These are phyloP conservation scores for Cercospora sp. DNA, from an alignment of 2,329 filamentous ascomycete species.

Conservation along the genomic window DNA sequence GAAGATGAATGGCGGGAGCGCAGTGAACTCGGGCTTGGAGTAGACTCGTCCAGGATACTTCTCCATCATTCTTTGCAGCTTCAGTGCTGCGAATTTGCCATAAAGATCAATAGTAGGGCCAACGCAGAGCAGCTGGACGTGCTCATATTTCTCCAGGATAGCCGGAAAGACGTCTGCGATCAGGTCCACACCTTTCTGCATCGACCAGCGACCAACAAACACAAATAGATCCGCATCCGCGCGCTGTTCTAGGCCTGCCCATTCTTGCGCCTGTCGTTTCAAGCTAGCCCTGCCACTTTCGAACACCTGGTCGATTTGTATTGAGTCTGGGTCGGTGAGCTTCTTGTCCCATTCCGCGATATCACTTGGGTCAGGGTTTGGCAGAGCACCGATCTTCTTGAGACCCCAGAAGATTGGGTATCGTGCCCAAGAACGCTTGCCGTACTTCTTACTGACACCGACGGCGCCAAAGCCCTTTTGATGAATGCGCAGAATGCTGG, in stretches of 20 bases:
- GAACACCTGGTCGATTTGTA: slow-evolving; percentile 55
- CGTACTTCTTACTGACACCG: slow-evolving; percentile 68
- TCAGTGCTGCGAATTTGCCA: slow-evolving; percentile 66
- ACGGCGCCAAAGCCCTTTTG: slow-evolving; percentile 69
- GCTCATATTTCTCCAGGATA: slow-evolving; percentile 60
- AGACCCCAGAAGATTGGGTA: slow-evolving; percentile 71
- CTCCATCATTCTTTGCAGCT: slow-evolving; percentile 64
- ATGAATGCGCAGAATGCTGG: slow-evolving; percentile 64
- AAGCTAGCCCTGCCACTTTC: slow-evolving; percentile 57
- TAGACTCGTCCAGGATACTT: slow-evolving; percentile 65
- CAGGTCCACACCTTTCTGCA: slow-evolving; percentile 68
- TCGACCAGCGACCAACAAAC: slow-evolving; percentile 68
- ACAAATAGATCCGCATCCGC: slow-evolving; percentile 65
- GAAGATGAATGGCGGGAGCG: slow-evolving; percentile 66
- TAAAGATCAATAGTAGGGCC: slow-evolving; percentile 68
- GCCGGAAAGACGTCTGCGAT: slow-evolving; percentile 67
- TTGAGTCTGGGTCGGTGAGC: slow-evolving; percentile 51
- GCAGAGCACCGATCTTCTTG: slow-evolving; percentile 61
- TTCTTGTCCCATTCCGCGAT: slow-evolving; percentile 61
- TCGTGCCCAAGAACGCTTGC: slow-evolving; percentile 63
- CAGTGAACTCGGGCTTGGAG: slow-evolving; percentile 68
- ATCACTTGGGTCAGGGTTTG: slow-evolving; percentile 66
- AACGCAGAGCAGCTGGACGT: slow-evolving; percentile 62
- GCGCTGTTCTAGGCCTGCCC: slow-evolving; percentile 63
- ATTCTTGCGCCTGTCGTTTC: slow-evolving; percentile 64